Percentiles rank a stretch among this genome's conserved stretches.
phyloP scores from a whole-genome alignment of 768 basidiomycete genomes.

The Tephrocybe sp. region DNA sequence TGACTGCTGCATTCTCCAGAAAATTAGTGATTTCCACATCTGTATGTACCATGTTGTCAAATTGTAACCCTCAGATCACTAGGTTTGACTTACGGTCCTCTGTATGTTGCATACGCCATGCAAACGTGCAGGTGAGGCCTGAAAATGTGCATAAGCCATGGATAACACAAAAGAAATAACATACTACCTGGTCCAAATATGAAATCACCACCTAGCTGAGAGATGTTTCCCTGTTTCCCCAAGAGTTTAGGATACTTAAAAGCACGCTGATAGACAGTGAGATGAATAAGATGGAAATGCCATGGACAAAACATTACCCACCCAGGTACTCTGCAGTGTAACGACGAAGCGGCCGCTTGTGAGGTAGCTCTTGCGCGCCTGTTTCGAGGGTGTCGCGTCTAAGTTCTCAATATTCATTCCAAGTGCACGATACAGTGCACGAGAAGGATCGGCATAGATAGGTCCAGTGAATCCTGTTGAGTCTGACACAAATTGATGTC shows the following conservation, averaged over 20 bases:
- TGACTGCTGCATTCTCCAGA: too few species aligned
- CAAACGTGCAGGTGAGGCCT: conserved; percentile 51
- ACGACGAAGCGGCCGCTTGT: conserved; percentile 28
- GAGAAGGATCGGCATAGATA: conserved; percentile 67
- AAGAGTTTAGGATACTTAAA: conserved; percentile 43
- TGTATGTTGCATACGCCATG: conserved; percentile 59
- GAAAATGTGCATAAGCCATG: not conserved
- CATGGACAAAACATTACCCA: conserved; percentile 45
- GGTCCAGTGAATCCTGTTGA: conserved; percentile 42
- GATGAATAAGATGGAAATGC: conserved; percentile 41
- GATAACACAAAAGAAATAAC: conserved; percentile 23
- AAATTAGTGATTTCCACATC: too few species aligned
- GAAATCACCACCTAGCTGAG: conserved; percentile 66
- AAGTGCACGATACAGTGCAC: conserved; percentile 56
- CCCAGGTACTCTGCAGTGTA: conserved; percentile 44
- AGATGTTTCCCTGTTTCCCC: conserved; percentile 61
- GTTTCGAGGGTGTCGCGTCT: conserved; percentile 40
- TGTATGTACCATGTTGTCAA: too few species aligned
- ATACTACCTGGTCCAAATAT: conserved; percentile 58
- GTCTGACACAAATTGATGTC: too few species aligned
- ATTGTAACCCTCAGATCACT: too few species aligned
- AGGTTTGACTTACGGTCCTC: conserved; percentile 67
- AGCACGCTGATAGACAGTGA: conserved; percentile 44
- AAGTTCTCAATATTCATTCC: conserved; percentile 60
- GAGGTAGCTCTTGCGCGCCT: conserved; percentile 49